Percentiles rank a stretch among this genome's conserved stretches.
These are phyloP conservation scores for Cutaneotrichosporon cutaneum DNA, from an alignment of 1,284 basidiomycete genomes.

Conservation along the genomic window DNA sequence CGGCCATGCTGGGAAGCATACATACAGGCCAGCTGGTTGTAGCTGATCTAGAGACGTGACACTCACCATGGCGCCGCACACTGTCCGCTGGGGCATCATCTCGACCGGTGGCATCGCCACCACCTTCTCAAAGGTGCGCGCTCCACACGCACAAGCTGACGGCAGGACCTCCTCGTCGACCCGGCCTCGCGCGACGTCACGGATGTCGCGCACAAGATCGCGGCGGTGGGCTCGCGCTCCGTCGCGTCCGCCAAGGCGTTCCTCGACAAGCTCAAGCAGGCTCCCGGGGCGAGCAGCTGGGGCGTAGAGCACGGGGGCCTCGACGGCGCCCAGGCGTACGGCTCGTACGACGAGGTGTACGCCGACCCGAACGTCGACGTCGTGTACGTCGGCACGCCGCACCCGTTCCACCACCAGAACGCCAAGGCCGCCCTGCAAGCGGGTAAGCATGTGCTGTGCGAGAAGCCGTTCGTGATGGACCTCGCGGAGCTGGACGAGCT, in stretches of 20 bases:
- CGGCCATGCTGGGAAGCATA: not conserved
- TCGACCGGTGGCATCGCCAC: slow-evolving; percentile 48
- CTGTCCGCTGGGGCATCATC: slow-evolving; percentile 51
- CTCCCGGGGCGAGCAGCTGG: slow-evolving; percentile 20
- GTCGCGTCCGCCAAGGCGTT: slow-evolving; percentile 69
- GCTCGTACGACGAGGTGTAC: slow-evolving; percentile 73
- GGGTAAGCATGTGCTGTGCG: slow-evolving; percentile 81
- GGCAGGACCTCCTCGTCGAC: slow-evolving; percentile 34
- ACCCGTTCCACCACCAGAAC: slow-evolving; percentile 77
- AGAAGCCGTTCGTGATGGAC: slow-evolving; percentile 63
- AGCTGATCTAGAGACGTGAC: not conserved
- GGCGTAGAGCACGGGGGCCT: slow-evolving; percentile 34
- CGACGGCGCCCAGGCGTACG: slow-evolving; percentile 64
- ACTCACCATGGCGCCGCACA: slow-evolving; percentile 9
- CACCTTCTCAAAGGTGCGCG: slow-evolving; percentile 40
- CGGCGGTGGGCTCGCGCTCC: slow-evolving; percentile 75
- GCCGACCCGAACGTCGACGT: slow-evolving; percentile 68
- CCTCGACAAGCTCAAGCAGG: slow-evolving; percentile 56
- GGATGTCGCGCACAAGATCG: slow-evolving; percentile 73
- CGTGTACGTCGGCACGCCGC: slow-evolving; percentile 82
- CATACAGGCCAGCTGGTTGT: not conserved
- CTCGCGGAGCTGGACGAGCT: slow-evolving; percentile 59
- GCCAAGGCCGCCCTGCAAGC: slow-evolving; percentile 71
- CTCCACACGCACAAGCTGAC: slow-evolving; percentile 8
- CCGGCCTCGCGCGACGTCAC: slow-evolving; percentile 56